Base-by-base conservation (phyloP, 768 basidiomycete genomes). In the Suillus occidentalis region DNA sequence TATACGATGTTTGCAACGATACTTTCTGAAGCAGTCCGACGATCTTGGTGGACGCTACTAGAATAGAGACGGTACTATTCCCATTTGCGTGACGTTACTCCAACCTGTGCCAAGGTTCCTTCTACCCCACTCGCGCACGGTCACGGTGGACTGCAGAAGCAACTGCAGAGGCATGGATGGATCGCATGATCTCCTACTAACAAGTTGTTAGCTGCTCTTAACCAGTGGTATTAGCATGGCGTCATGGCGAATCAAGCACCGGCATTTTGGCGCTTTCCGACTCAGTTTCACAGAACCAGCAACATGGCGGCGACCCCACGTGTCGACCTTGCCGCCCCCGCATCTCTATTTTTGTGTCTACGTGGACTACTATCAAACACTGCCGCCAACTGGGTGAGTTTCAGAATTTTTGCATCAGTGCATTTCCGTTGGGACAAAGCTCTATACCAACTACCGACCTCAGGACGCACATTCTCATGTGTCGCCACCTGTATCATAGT, bases 251-350 rank as follows among this genome's bases (percentile, higher is more conserved):
- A 3, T 42, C 39, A 59, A 55, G 10, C 58, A 6, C 25, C 58
- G 58, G 39, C 39, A 12, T 3, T 25, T 42, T 59, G 58, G 58
- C 58, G 58, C 58, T n/a, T n/a, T n/a, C n/a, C n/a, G n/a, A 28
- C 58, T 20, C 39, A 31, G 31, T 4, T 31, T 6, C 25, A 59
- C 37, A 36, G 39, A 40, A 18, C 37, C 58, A 59, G 25, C 58
- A 59, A 28, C 25, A 59, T 42, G 58, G 58, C 58, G 39, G 58
- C 10, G 16, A 28, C 16, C 31, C n/a, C 58, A 59, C 58, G 58
- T 59, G 58, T 10, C 5, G 40, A 36, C 28, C 3, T 18, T 28
- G 7, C 18, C 49, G 6, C 18, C 49, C 25, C 28, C 53, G 34
- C 9, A 31, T 20, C 49, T 49, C n/a, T 49, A 50, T 25, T 50